A percentile compares a stretch with the other conserved stretches of the same genome.
phyloP scores from a whole-genome alignment of 2,329 filamentous ascomycete species.

The Leptographium galeiforme region DNA sequence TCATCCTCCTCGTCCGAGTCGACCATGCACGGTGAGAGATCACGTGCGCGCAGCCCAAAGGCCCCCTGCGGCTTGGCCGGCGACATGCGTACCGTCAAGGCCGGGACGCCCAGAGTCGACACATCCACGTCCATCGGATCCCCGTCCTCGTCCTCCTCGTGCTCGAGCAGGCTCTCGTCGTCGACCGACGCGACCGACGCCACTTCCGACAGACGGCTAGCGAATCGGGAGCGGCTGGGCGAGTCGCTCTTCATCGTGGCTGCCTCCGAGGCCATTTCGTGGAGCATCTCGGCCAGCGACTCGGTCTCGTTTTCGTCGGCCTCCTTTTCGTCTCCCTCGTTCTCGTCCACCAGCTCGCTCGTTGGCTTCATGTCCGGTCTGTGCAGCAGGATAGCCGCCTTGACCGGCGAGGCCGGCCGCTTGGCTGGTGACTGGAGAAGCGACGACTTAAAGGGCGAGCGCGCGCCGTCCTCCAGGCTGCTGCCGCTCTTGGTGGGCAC shows the following conservation, averaged over 20 bases:
- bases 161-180: neutral
- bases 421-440: slow-evolving; percentile 32
- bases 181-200: neutral
- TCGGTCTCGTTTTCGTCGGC: slow-evolving; percentile 6
- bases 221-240: slow-evolving; percentile 18
- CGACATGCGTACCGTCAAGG: slow-evolving; percentile 6
- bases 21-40: slow-evolving; percentile 32
- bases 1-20: slow-evolving; percentile 47
- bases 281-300: slow-evolving; percentile 9
- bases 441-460: slow-evolving; percentile 30
- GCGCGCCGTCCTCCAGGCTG: slow-evolving; percentile 15
- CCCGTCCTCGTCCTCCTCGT: neutral
- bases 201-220: slow-evolving; percentile 22
- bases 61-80: slow-evolving; percentile 18
- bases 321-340: slow-evolving; percentile 10
- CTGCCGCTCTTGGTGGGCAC: slow-evolving; percentile 26
- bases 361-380: slow-evolving; percentile 12
- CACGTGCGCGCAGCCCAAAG: slow-evolving; percentile 35
- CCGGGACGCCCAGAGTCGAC: slow-evolving; percentile 11
- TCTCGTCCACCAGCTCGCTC: neutral
- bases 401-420: slow-evolving; percentile 20
- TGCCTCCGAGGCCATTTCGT: slow-evolving; percentile 9
- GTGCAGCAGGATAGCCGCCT: slow-evolving; percentile 20
- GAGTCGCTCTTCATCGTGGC: slow-evolving; percentile 13
- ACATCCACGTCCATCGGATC: slow-evolving; percentile 16